phyloP scores from a whole-genome alignment of 2,329 filamentous ascomycete species.

The Colletotrichum scovillei region DNA sequence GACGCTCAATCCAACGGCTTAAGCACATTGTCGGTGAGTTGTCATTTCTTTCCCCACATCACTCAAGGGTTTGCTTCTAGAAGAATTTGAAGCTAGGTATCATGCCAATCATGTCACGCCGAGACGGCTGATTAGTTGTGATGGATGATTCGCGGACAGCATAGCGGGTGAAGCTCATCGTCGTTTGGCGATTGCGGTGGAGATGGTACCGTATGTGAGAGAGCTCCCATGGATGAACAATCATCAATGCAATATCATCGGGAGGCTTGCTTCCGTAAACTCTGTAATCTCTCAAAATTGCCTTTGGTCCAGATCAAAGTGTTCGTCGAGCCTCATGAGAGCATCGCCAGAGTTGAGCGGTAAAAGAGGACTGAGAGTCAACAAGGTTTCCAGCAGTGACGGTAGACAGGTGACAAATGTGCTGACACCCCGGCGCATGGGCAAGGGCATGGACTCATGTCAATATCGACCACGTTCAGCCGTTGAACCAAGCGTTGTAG shows the following conservation, averaged over 20 bases:
- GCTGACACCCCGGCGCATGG: not conserved
- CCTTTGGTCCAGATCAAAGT: not conserved
- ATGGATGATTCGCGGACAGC: not conserved
- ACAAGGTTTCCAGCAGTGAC: not conserved
- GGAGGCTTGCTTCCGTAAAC: not conserved
- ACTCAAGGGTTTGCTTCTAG: not conserved
- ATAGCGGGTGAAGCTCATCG: not conserved
- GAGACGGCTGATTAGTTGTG: constrained; percentile 4
- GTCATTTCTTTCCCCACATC: not conserved
- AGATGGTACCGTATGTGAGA: not conserved
- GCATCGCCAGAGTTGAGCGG: not conserved
- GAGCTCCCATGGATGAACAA: too few relatives aligned
- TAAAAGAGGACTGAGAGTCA: not conserved
- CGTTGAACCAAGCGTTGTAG: constrained; percentile 1
- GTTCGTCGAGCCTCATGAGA: not conserved
- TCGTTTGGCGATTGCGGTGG: too few relatives aligned
- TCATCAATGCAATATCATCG: not conserved
- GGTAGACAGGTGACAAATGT: not conserved
- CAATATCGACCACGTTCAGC: not conserved
- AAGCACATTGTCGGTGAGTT: not conserved
- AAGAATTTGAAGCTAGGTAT: not conserved
- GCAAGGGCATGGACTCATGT: not conserved
- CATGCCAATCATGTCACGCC: not conserved
- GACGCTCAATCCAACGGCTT: not conserved
- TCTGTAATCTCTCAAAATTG: not conserved